These are phyloP conservation scores for Plasmodium cynomolgi DNA, from an alignment of 169 alveolate genomes.

Conservation along the genomic window DNA sequence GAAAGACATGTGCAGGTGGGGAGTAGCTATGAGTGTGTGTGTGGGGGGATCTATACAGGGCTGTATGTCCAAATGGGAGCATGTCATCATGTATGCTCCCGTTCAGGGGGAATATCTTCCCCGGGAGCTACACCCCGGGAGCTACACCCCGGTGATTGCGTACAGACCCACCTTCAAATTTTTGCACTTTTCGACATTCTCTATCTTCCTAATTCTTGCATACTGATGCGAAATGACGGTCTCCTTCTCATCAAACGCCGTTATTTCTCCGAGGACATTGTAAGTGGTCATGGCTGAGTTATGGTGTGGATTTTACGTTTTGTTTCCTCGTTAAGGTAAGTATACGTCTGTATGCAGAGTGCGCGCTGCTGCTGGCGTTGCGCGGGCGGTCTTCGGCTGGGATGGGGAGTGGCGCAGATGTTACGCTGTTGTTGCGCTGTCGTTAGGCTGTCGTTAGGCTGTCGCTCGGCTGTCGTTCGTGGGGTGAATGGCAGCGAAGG, in stretches of 20 bases:
- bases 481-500: neutral
- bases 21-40: neutral
- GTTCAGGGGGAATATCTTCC: neutral
- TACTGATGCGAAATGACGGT: slow-evolving; percentile 61
- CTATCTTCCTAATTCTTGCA: slow-evolving; percentile 78
- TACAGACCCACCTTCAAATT: slow-evolving; percentile 75
- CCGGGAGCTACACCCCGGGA: neutral
- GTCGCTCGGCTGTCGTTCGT: neutral
- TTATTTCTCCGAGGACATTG: slow-evolving; percentile 58
- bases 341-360: neutral
- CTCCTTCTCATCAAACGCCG: slow-evolving; percentile 56
- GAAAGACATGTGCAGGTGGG: neutral
- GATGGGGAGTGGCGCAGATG: neutral
- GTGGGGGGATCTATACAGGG: neutral
- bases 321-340: neutral
- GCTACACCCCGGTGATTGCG: neutral
- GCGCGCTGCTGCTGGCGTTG: too few relatives aligned
- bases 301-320: neutral
- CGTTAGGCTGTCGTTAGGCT: too few relatives aligned
- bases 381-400: neutral
- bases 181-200: slow-evolving; percentile 76
- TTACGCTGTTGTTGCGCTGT: neutral
- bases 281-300: slow-evolving; percentile 39
- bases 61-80: neutral
- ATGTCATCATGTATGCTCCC: neutral